Evolutionary conservation across 1,139 yeast genomes (phyloP), one percentile per base, ranked within the genome.

Genomic region (Blastobotrys persicus): DNA sequence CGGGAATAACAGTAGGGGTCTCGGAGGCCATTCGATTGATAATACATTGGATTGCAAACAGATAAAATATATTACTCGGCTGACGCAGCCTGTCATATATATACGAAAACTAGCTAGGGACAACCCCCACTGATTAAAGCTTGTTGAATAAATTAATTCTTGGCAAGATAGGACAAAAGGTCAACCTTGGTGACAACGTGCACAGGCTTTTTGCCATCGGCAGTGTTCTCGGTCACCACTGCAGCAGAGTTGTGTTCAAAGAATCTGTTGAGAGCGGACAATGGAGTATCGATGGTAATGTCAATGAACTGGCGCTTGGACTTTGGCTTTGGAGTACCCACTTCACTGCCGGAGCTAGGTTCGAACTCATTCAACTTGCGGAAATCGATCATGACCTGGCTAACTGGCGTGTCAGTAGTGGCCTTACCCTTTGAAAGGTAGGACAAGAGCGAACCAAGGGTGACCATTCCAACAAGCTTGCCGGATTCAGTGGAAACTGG

Each of bases 131-230:
- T n/a, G n/a, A 23, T 23, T 23, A 23, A 6, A 23, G 28, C 28
- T 9, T 9, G 28, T 6, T 23, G 28, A 23, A 23, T 33, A 33
- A 33, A 33, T 16, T 17, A 31, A 35, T 59, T 58, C 55, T 63
- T 66, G 31, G 82, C 75, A 64, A 81, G 76, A 69, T 77, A 87
- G 42, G 87, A 80, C 61, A 88, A 75, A 67, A 88, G 75, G 68
- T 88, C 95, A 61, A 88, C 94, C 75, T 88, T 88, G 57, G 95
- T 87, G 53, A 87, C 95, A 53, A 88, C 84, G 67, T 88, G 94
- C 45, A 85, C 78, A 45, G 95, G 95, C 65, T 78, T 83, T 64
- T 80, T 76, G 17, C 57, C 58, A 16, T 62, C 62, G 31, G 58
- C 64, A 13, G 61, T 57, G 35, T 59, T 50, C 63, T 85, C 92